A percentile compares a stretch with the other conserved stretches of the same genome.
These are phyloP conservation scores for Nepenthes mirabilis DNA, from an alignment of 148 eudicot species.

Conservation along the genomic window DNA sequence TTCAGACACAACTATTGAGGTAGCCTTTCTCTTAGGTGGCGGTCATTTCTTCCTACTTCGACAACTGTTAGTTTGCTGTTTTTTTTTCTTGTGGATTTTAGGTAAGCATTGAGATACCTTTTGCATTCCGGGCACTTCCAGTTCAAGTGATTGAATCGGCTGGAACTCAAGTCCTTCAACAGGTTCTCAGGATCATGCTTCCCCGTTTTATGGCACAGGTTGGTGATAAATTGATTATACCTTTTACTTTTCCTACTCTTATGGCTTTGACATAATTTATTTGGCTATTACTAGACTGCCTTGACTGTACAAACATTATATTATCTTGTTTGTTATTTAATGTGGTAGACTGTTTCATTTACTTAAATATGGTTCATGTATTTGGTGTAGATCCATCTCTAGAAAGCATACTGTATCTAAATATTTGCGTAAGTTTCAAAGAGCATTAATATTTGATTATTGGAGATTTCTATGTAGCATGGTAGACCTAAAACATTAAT, in stretches of 20 bases:
- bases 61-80: not conserved
- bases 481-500: too few relatives aligned
- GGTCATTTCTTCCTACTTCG: not conserved
- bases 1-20: slow-evolving; percentile 81
- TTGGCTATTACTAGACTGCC: not conserved
- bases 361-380: too few relatives aligned
- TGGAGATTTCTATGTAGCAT: too few relatives aligned
- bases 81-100: slow-evolving; percentile 15
- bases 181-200: slow-evolving; percentile 66
- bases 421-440: too few relatives aligned
- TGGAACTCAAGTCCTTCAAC: slow-evolving; percentile 69
- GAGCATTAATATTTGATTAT: too few relatives aligned
- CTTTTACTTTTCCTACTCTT: not conserved
- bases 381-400: too few relatives aligned
- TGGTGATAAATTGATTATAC: not conserved
- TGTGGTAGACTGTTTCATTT: too few relatives aligned
- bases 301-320: too few relatives aligned
- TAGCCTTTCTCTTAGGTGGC: slow-evolving; percentile 9
- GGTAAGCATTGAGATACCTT: slow-evolving; percentile 85
- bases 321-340: too few relatives aligned
- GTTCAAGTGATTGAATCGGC: slow-evolving; percentile 66
- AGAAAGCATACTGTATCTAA: too few relatives aligned
- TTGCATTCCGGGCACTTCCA: slow-evolving; percentile 69
- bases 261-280: not conserved
- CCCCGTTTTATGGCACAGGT: slow-evolving; percentile 94